Evolutionary conservation across 2,329 filamentous ascomycete genomes (phyloP).

Genomic region (Colletotrichum sansevieriae): DNA sequence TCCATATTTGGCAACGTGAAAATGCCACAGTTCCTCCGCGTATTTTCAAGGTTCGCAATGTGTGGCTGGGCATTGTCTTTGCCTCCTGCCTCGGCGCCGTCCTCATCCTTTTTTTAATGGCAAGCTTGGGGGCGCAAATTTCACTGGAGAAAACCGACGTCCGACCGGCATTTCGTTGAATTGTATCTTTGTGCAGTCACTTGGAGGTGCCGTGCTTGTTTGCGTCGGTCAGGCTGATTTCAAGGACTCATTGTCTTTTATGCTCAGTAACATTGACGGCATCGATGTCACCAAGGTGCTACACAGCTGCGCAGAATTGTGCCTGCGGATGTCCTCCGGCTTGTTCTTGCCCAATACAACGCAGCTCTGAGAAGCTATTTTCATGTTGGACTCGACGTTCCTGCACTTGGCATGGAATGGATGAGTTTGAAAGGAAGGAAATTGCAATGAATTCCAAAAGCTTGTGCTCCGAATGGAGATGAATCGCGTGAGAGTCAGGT

Average conservation of each 20-base stretch:
- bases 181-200: not conserved
- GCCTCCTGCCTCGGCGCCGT: too few species aligned
- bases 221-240: conserved; percentile 65
- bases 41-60: too few species aligned
- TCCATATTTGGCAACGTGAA: too few species aligned
- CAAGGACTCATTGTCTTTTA: conserved; percentile 57
- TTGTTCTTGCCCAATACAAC: conserved; percentile 64
- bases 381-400: conserved; percentile 65
- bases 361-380: conserved; percentile 65
- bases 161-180: too few species aligned
- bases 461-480: too few species aligned
- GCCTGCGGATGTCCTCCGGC: not conserved
- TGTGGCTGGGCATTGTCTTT: too few species aligned
- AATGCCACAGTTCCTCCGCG: too few species aligned
- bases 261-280: conserved; percentile 34
- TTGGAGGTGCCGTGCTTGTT: conserved; percentile 63
- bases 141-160: too few species aligned
- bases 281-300: too few species aligned
- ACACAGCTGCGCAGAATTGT: conserved; percentile 59
- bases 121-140: too few species aligned
- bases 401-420: conserved; percentile 72
- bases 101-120: too few species aligned
- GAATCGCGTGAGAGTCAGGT: too few species aligned
- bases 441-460: not conserved
- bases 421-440: conserved; percentile 67